Evolutionary conservation across 2,329 filamentous ascomycete genomes (phyloP).

Genomic region (Lachnum nothofagi): DNA sequence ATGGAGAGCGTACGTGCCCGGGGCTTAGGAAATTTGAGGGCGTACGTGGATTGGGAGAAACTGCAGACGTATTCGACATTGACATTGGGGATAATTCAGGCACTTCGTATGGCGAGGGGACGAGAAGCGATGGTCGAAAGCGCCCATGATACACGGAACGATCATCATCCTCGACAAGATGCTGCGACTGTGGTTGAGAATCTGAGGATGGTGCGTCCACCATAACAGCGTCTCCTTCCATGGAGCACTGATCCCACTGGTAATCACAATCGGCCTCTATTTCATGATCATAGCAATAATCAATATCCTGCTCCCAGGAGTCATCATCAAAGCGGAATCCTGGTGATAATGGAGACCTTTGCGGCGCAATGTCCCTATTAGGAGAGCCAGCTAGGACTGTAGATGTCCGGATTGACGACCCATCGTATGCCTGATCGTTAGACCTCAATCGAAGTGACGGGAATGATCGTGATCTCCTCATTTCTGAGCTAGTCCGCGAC

Average conservation of each 20-base stretch:
- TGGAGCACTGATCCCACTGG: constrained; percentile 56
- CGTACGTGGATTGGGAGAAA: constrained; percentile 25
- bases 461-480: constrained; percentile 30
- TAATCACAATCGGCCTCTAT: constrained; percentile 63
- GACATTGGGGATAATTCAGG: constrained; percentile 32
- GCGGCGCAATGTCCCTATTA: constrained; percentile 1
- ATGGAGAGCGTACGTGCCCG: constrained; percentile 23
- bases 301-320: constrained; percentile 63
- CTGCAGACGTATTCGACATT: constrained; percentile 24
- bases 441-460: constrained; percentile 35
- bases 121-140: constrained; percentile 30
- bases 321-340: constrained; percentile 30
- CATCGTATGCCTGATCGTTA: constrained; percentile 37
- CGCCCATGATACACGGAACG: constrained; percentile 23
- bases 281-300: constrained; percentile 66
- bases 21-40: constrained; percentile 24
- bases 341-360: constrained; percentile 13
- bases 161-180: constrained; percentile 26
- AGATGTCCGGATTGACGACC: constrained; percentile 15
- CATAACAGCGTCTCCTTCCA: constrained; percentile 36
- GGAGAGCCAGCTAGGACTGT: constrained; percentile 17
- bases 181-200: constrained; percentile 17
- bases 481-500: constrained; percentile 24
- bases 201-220: constrained; percentile 27
- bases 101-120: constrained; percentile 25